Evolutionary conservation across 768 basidiomycete species (phyloP).

Genomic region (Russula brevipes): DNA sequence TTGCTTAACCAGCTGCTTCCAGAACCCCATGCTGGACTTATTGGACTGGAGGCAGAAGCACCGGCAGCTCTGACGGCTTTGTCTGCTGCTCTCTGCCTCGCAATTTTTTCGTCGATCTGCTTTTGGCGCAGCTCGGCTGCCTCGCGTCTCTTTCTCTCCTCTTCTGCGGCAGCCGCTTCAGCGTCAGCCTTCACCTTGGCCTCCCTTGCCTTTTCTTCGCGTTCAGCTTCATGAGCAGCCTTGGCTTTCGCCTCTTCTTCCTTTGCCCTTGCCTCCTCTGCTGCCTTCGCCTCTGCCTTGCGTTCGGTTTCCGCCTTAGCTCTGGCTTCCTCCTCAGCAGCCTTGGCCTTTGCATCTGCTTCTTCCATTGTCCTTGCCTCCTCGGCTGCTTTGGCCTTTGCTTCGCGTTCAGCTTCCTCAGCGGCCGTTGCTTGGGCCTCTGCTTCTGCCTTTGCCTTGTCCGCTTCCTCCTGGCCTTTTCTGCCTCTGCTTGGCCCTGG

Average conservation of each 20-base stretch:
- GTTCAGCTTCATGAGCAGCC: neutral
- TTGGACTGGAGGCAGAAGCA: neutral
- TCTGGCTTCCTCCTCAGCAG: neutral
- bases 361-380: neutral
- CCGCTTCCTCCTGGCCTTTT: neutral
- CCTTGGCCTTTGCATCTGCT: neutral
- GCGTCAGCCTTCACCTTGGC: neutral
- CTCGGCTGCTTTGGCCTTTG: neutral
- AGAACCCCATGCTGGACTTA: conserved; percentile 6
- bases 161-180: neutral
- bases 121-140: neutral
- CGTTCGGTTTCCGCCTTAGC: neutral
- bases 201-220: neutral
- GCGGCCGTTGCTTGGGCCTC: neutral
- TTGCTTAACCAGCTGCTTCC: neutral
- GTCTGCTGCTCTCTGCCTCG: conserved; percentile 1
- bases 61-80: neutral
- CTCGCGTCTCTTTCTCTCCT: neutral
- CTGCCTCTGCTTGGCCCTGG: neutral
- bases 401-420: neutral
- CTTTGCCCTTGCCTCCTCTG: neutral
- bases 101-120: neutral
- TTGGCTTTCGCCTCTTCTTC: neutral
- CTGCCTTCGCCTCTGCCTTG: neutral
- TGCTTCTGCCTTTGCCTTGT: neutral